Evolutionary conservation across 1,284 basidiomycete species (phyloP).

Genomic region (Clitocybe nebularis): DNA sequence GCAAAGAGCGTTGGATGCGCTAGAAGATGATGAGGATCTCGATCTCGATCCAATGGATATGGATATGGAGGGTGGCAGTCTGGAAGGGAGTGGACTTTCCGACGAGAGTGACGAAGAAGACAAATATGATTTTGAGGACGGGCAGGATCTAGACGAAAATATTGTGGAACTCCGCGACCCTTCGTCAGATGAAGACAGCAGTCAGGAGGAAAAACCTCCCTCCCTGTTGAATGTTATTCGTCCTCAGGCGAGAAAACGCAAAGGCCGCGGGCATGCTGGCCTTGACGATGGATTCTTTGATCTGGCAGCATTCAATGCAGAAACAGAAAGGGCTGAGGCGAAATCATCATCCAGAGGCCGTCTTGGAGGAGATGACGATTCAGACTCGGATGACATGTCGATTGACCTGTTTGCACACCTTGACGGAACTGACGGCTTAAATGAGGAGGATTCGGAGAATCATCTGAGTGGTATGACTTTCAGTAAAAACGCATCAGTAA

Average conservation of each 20-base stretch:
- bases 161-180: neutral
- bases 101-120: neutral
- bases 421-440: slow-evolving; percentile 32
- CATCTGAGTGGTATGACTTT: slow-evolving; percentile 36
- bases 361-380: slow-evolving; percentile 56
- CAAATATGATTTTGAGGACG: neutral
- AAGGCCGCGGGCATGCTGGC: slow-evolving; percentile 42
- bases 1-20: slow-evolving; percentile 18
- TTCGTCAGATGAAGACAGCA: slow-evolving; percentile 10
- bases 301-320: slow-evolving; percentile 84
- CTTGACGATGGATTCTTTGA: slow-evolving; percentile 96
- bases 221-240: neutral
- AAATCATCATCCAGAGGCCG: slow-evolving; percentile 57
- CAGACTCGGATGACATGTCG: slow-evolving; percentile 49
- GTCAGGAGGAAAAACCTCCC: slow-evolving; percentile 28
- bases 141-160: neutral
- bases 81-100: neutral
- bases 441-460: slow-evolving; percentile 34
- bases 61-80: slow-evolving; percentile 29
- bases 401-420: slow-evolving; percentile 73
- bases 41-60: slow-evolving; percentile 30
- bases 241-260: slow-evolving; percentile 16
- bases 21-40: slow-evolving; percentile 29
- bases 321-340: slow-evolving; percentile 81
- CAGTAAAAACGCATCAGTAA: neutral